A percentile compares a stretch with the other conserved stretches of the same genome.
phyloP scores from a whole-genome alignment of 1,284 basidiomycete species.

The Sporisorium scitamineum region DNA sequence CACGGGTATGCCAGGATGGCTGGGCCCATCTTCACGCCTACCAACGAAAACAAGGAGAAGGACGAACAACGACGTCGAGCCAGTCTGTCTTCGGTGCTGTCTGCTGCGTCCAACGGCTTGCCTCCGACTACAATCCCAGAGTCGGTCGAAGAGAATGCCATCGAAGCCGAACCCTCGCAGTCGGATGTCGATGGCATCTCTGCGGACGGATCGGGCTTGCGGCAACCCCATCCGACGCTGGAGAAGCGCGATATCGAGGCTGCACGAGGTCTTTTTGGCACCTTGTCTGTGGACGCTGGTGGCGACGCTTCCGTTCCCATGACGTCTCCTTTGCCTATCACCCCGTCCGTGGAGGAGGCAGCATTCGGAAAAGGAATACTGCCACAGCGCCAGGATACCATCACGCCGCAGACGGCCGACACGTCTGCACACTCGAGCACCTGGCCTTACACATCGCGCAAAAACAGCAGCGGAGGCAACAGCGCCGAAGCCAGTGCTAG shows the following conservation, averaged over 20 bases:
- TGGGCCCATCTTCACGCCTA: conserved; percentile 52
- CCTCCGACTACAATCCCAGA: conserved; percentile 20
- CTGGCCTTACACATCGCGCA: conserved; percentile 38
- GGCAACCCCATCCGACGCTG: conserved; percentile 20
- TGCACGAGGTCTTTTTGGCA: conserved; percentile 21
- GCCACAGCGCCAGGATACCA: conserved; percentile 33
- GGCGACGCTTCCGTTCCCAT: conserved; percentile 16
- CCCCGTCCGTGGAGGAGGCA: conserved; percentile 26
- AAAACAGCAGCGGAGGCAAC: background rate
- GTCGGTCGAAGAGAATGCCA: conserved; percentile 23
- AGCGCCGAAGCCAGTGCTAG: background rate
- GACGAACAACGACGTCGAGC: conserved; percentile 33
- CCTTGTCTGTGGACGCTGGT: conserved; percentile 12
- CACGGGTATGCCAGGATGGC: conserved; percentile 69
- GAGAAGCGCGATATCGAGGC: conserved; percentile 36
- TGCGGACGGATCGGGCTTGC: background rate
- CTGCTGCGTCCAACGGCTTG: conserved; percentile 18
- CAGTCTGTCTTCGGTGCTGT: conserved; percentile 30
- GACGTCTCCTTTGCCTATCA: conserved; percentile 44
- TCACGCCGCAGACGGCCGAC: conserved; percentile 31
- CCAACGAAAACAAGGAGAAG: conserved; percentile 27
- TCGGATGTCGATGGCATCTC: background rate
- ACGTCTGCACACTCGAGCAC: conserved; percentile 40
- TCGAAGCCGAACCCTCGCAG: background rate
- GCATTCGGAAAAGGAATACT: background rate